A percentile compares a stretch with the other conserved stretches of the same genome.
Evolutionary conservation across 116 monocot species (phyloP).

Genomic region (Phalaenopsis hybrid): DNA sequence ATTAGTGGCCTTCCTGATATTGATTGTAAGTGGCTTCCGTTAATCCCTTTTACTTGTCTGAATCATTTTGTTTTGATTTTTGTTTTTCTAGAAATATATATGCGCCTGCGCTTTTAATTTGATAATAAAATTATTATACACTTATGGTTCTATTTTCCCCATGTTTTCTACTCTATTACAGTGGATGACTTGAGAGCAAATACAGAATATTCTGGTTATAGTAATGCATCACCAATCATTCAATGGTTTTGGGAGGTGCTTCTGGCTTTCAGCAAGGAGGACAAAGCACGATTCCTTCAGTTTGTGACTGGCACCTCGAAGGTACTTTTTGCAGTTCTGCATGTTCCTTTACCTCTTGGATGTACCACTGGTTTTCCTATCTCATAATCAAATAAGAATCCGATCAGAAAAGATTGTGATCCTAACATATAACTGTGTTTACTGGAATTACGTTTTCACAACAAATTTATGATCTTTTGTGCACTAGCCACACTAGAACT

Average conservation of each 20-base stretch:
- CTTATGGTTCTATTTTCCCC: background rate
- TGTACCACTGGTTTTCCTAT: background rate
- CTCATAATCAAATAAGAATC: background rate
- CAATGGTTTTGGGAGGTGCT: constrained; percentile 99
- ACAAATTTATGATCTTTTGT: no score
- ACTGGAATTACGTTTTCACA: no score
- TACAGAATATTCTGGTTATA: constrained; percentile 96
- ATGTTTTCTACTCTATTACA: constrained; percentile 14
- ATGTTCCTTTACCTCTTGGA: background rate
- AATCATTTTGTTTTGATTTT: background rate
- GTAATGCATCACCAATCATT: constrained; percentile 85
- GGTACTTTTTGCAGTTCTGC: constrained; percentile 28
- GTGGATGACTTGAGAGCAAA: constrained; percentile 97
- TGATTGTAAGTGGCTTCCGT: constrained; percentile 57
- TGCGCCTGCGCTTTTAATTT: background rate
- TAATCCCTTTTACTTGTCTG: background rate
- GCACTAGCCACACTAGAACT: background rate
- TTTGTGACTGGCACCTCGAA: constrained; percentile 99
- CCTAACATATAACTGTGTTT: no score
- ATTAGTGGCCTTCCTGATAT: constrained; percentile 98
- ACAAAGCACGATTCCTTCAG: constrained; percentile 97
- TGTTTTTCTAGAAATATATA: background rate
- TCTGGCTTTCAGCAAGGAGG: constrained; percentile 96
- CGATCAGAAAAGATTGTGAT: background rate
- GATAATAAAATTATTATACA: background rate